Percentiles rank a stretch among this genome's conserved stretches.
These are phyloP conservation scores for Thamnidium elegans DNA, from an alignment of 192 early-diverging fungal genomes.

Conservation along the genomic window DNA sequence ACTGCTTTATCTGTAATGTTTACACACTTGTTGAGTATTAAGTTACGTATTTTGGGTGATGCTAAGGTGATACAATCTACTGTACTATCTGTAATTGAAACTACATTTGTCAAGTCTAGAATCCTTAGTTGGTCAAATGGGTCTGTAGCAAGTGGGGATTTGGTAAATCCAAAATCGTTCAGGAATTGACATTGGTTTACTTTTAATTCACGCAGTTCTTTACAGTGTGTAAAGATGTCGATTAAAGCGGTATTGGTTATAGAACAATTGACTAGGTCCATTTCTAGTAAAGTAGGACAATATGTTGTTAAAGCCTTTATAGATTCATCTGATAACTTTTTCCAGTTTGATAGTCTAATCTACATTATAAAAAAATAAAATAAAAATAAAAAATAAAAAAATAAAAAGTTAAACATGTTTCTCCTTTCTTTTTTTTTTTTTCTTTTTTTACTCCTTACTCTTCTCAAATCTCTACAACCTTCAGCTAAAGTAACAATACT, in stretches of 20 bases:
- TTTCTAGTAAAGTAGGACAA: slow-evolving; percentile 50
- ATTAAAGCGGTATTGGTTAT: slow-evolving; percentile 47
- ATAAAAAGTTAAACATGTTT: background rate
- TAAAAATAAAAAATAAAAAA: too few species aligned
- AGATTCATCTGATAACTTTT: slow-evolving; percentile 45
- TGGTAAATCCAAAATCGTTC: slow-evolving; percentile 42
- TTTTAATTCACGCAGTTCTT: slow-evolving; percentile 52
- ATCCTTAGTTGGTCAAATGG: slow-evolving; percentile 49
- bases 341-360: slow-evolving; percentile 53
- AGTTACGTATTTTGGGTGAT: slow-evolving; percentile 51
- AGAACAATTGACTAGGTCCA: slow-evolving; percentile 49
- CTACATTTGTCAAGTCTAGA: slow-evolving; percentile 49
- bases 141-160: slow-evolving; percentile 21
- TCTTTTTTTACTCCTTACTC: slow-evolving; percentile 37
- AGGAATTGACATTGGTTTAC: slow-evolving; percentile 38
- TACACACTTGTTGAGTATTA: slow-evolving; percentile 53
- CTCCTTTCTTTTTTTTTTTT: background rate
- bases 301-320: slow-evolving; percentile 43
- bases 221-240: slow-evolving; percentile 40
- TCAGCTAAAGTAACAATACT: slow-evolving; percentile 43
- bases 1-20: slow-evolving; percentile 48
- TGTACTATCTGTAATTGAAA: slow-evolving; percentile 44
- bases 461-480: slow-evolving; percentile 44
- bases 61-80: slow-evolving; percentile 40
- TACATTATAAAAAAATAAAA: slow-evolving; percentile 20